These are phyloP conservation scores for Phialophora verrucosa DNA, from an alignment of 2,329 filamentous ascomycete genomes.

Conservation along the genomic window DNA sequence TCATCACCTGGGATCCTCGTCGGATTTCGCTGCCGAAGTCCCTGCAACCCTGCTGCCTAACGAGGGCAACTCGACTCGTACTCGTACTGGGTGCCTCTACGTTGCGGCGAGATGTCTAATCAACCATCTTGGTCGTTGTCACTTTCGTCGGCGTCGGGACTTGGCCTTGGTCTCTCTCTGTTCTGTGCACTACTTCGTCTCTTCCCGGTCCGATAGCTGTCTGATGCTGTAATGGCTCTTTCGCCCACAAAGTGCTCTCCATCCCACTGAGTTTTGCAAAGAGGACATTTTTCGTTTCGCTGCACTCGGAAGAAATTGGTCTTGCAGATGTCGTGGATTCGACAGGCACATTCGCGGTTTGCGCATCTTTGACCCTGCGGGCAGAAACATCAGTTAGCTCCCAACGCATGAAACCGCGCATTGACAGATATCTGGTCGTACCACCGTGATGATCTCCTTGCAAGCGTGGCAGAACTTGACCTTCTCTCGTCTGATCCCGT, in stretches of 20 bases:
- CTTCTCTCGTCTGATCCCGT: constrained; percentile 62
- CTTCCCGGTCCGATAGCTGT: constrained; percentile 41
- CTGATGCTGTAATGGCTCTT: constrained; percentile 50
- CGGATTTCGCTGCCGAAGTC: constrained; percentile 1
- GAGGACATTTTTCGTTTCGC: constrained; percentile 67
- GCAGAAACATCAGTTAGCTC: constrained; percentile 14
- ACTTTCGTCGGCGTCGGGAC: constrained; percentile 1
- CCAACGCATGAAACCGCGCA: neutral
- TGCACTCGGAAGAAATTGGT: constrained; percentile 74
- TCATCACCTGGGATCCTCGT: neutral
- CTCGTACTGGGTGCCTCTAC: neutral
- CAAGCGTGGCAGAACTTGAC: constrained; percentile 90
- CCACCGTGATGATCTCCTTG: constrained; percentile 82
- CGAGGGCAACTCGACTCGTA: neutral
- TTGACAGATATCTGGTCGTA: constrained; percentile 41
- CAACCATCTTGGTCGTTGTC: constrained; percentile 24
- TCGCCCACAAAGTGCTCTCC: constrained; percentile 61
- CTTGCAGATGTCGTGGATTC: constrained; percentile 79
- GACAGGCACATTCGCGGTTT: constrained; percentile 68
- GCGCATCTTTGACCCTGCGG: constrained; percentile 73
- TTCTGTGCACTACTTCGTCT: constrained; percentile 38
- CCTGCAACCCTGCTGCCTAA: neutral
- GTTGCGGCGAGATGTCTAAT: neutral
- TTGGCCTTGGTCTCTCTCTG: constrained; percentile 15
- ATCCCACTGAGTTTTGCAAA: constrained; percentile 59